Conservation (phyloP, 75 land plant species). For the Chamaecyparis obtusa region DNA sequence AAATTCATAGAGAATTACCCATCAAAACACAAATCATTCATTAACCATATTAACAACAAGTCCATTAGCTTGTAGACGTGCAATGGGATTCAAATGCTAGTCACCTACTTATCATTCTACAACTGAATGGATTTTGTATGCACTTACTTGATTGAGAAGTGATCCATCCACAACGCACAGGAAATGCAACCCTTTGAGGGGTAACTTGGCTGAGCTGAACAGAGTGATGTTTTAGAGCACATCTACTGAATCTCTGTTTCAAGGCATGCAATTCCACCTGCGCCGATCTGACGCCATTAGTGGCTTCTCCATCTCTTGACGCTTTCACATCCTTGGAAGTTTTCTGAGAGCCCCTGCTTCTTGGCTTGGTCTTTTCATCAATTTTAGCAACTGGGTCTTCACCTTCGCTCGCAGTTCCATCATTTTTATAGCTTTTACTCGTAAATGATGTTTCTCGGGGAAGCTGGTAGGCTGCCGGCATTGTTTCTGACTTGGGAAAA, state of each 20-base stretch:
- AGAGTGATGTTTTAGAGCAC: neutral
- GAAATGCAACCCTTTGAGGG: neutral
- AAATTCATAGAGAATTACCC: neutral
- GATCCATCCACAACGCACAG: conserved; percentile 16
- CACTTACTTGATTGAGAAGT: conserved; percentile 16
- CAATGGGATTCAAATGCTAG: too few species aligned
- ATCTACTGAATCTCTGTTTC: neutral
- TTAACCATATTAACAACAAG: too few species aligned
- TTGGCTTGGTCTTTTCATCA: neutral
- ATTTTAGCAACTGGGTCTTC: neutral
- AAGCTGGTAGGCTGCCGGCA: neutral
- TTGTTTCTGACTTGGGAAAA: neutral
- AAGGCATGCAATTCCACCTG: neutral
- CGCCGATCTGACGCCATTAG: neutral
- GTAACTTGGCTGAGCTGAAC: neutral
- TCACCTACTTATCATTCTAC: neutral
- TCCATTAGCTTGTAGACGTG: neutral
- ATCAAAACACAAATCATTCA: neutral
- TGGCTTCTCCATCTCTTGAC: neutral
- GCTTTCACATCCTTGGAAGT: neutral
- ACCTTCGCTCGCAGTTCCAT: neutral
- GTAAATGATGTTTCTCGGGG: neutral
- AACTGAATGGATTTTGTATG: neutral
- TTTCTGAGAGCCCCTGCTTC: neutral
- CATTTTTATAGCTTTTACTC: neutral